phyloP scores from a whole-genome alignment of 345 rosid genomes.

The Sonneratia caseolaris region DNA sequence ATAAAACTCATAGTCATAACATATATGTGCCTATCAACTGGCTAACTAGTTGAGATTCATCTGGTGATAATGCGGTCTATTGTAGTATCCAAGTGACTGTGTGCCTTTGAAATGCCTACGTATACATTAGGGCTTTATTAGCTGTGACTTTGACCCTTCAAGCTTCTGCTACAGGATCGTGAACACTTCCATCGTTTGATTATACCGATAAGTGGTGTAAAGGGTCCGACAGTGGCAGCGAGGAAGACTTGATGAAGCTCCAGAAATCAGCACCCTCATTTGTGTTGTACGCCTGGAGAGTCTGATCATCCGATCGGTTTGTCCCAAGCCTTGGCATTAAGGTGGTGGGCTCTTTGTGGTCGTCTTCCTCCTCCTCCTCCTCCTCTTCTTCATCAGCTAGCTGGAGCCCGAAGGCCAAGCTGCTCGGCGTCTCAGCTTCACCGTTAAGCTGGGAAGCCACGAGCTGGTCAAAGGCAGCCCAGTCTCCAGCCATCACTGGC shows the following conservation, averaged over 20 bases:
- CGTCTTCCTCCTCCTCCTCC: neutral
- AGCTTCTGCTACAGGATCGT: neutral
- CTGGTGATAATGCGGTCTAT: neutral
- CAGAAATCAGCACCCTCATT: slow-evolving; percentile 43
- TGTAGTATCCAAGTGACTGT: neutral
- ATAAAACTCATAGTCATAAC: too few relatives aligned
- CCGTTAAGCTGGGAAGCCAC: slow-evolving; percentile 96
- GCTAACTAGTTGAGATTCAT: neutral
- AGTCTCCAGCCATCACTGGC: slow-evolving; percentile 35
- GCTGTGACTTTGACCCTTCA: neutral
- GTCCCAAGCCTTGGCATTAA: too few relatives aligned
- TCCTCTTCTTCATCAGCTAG: slow-evolving; percentile 16
- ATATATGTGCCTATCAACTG: neutral
- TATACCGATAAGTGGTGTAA: too few relatives aligned
- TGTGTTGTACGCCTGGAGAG: neutral
- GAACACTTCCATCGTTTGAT: neutral
- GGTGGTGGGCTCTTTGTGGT: neutral
- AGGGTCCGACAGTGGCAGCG: slow-evolving; percentile 22
- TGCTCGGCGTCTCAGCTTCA: slow-evolving; percentile 23
- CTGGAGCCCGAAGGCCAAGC: slow-evolving; percentile 25
- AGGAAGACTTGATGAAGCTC: slow-evolving; percentile 52
- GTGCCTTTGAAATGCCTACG: neutral
- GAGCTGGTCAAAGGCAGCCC: slow-evolving; percentile 75
- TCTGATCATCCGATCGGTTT: neutral
- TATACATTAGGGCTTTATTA: too few relatives aligned